Evolutionary conservation across 805 yeast species (phyloP), one percentile per base, ranked within the genome.

Genomic region (Sugiyamaella boreocaroliniensis): DNA sequence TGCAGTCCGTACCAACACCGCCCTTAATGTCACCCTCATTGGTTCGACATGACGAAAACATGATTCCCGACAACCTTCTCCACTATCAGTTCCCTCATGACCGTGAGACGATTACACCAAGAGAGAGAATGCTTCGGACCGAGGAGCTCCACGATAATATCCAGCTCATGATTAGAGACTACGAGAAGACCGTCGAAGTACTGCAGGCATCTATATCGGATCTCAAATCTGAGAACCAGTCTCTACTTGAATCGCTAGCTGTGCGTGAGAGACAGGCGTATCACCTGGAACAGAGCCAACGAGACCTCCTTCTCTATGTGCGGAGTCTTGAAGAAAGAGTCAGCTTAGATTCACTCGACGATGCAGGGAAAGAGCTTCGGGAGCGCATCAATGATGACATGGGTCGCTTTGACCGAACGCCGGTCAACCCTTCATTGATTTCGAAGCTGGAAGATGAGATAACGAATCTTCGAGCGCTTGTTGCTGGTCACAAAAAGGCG

Each of bases 111-210:
- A 10, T 32, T 9, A 32, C 37, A 14, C n/a, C 37, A 5, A 4
- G n/a, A 14, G 37, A 32, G 11, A 10, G 58, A 16, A 41, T 53
- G 16, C 19, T 45, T 5, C 52, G 57, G 19, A 53, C 55, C 5
- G 34, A 52, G 9, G 55, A 45, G 8, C 45, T 58, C 47, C 61
- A 58, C 11, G 34, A 32, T 19, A 57, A 56, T 15, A 59, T 58
- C 10, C 52, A 54, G 37, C 20, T 29, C 16, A 52, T 56, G n/a
- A 53, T 55, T 29, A 32, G 42, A 11, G 57, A 58, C 16, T 58
- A 58, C 44, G 61, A 58, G 34, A 52, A 55, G 19, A 56, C 61
- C 2, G 47, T 56, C n/a, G 29, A 44, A 9, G 49, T 55, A 6
- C 45, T 58, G 20, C 57, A 58, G 45, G 52, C 41, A 14, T 45